Percentiles rank a stretch among this genome's conserved stretches.
These are phyloP conservation scores for Pythium phragmitis DNA, from an alignment of 352 stramenopile genomes.

Conservation along the genomic window DNA sequence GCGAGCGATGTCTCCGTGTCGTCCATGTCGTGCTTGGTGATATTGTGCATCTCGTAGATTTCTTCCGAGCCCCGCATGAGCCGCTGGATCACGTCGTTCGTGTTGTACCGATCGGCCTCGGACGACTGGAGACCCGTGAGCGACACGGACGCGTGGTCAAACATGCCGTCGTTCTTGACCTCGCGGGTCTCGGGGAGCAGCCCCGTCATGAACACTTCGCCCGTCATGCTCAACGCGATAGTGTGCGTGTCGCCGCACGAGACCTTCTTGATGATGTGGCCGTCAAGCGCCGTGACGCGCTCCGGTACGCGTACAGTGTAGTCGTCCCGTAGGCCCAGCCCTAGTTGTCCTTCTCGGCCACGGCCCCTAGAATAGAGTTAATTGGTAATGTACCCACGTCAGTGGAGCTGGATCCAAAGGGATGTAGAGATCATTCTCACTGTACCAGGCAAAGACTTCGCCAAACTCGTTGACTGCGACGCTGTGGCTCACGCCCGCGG, in stretches of 20 bases:
- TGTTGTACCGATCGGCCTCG: conserved; percentile 30
- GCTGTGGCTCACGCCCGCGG: conserved; percentile 69
- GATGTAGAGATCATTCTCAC: background rate
- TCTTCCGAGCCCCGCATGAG: conserved; percentile 66
- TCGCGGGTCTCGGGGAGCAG: conserved; percentile 59
- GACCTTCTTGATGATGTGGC: conserved; percentile 64
- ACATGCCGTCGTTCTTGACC: conserved; percentile 42
- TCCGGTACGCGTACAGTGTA: conserved; percentile 37
- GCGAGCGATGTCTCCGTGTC: conserved; percentile 27
- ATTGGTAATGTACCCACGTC: no score
- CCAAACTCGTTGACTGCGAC: conserved; percentile 81
- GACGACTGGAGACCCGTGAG: conserved; percentile 43
- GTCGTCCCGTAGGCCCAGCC: conserved; percentile 39
- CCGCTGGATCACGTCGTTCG: conserved; percentile 56
- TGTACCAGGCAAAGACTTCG: conserved; percentile 73
- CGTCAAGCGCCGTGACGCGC: conserved; percentile 50
- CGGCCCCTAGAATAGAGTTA: conserved; percentile 38
- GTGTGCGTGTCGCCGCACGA: conserved; percentile 79
- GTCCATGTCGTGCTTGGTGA: conserved; percentile 30
- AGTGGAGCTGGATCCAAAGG: background rate
- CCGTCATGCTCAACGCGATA: conserved; percentile 49
- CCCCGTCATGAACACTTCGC: conserved; percentile 78
- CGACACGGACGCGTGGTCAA: conserved; percentile 56
- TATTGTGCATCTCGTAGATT: conserved; percentile 50
- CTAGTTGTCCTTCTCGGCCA: conserved; percentile 68